These are phyloP conservation scores for Fusarium sp. DNA, from an alignment of 2,329 filamentous ascomycete genomes.

Conservation along the genomic window DNA sequence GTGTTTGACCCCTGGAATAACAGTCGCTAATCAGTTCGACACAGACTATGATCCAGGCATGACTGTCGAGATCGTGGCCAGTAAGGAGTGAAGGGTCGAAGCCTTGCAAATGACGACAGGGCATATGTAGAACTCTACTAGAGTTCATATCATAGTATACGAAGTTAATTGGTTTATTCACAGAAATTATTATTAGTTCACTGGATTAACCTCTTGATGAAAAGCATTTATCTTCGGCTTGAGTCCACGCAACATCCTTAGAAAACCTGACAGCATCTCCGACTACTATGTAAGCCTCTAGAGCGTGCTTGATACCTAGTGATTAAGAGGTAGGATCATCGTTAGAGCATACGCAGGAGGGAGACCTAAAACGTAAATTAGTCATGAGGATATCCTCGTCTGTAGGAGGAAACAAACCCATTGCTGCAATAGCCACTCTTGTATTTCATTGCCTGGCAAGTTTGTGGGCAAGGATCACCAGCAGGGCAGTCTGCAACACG, in stretches of 20 bases:
- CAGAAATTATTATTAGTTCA: not conserved
- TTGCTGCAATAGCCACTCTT: not conserved
- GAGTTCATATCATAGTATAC: not conserved
- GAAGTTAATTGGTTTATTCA: not conserved
- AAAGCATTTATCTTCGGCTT: too few relatives aligned
- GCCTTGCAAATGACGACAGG: not conserved
- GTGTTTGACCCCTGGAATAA: accelerated
- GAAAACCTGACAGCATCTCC: too few relatives aligned
- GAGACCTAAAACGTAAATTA: not conserved
- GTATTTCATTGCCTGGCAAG: not conserved
- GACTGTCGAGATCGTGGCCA: not conserved
- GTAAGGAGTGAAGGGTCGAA: not conserved
- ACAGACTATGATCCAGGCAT: accelerated
- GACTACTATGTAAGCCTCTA: too few relatives aligned
- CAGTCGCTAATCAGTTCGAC: not conserved
- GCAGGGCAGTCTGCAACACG: not conserved
- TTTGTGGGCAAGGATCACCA: not conserved
- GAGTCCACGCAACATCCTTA: too few relatives aligned
- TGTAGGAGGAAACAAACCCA: not conserved
- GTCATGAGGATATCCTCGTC: not conserved
- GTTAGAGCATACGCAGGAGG: not conserved
- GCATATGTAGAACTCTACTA: not conserved
- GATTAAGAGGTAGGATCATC: not conserved
- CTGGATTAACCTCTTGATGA: too few relatives aligned
- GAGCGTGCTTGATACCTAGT: too few relatives aligned